These are phyloP conservation scores for Camelina neglecta DNA, from an alignment of 345 rosid genomes.

Conservation along the genomic window DNA sequence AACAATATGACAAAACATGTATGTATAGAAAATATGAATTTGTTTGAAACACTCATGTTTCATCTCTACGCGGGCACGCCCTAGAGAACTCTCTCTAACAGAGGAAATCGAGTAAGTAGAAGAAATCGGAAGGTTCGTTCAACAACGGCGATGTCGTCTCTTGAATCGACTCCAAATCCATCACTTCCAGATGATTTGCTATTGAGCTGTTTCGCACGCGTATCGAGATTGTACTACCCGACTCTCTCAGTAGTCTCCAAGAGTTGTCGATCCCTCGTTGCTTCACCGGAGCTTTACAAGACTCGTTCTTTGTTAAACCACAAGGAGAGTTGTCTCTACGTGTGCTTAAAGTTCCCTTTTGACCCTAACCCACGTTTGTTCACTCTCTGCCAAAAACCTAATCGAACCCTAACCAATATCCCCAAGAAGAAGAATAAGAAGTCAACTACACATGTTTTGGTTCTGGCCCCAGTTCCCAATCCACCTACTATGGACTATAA, in stretches of 20 bases:
- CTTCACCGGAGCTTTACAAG: neutral
- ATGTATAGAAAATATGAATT: too few species aligned
- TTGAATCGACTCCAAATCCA: neutral
- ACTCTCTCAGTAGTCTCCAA: neutral
- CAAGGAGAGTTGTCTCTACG: neutral
- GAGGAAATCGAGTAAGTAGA: too few species aligned
- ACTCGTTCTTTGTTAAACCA: neutral
- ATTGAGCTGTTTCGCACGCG: neutral
- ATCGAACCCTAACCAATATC: neutral
- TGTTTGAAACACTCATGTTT: too few species aligned
- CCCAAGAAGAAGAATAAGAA: neutral
- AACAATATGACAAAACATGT: too few species aligned
- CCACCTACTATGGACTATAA: neutral
- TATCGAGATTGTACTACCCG: neutral
- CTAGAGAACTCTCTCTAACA: too few species aligned
- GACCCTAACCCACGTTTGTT: neutral
- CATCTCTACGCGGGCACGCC: too few species aligned
- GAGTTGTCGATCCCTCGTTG: neutral
- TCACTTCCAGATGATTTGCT: neutral
- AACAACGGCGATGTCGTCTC: too few species aligned
- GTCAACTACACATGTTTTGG: neutral
- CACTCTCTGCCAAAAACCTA: neutral
- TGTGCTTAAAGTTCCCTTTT: neutral
- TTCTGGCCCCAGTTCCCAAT: neutral
- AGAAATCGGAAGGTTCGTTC: too few species aligned